Base-by-base conservation (phyloP, 345 rosid genomes). In the Acer campestre region DNA sequence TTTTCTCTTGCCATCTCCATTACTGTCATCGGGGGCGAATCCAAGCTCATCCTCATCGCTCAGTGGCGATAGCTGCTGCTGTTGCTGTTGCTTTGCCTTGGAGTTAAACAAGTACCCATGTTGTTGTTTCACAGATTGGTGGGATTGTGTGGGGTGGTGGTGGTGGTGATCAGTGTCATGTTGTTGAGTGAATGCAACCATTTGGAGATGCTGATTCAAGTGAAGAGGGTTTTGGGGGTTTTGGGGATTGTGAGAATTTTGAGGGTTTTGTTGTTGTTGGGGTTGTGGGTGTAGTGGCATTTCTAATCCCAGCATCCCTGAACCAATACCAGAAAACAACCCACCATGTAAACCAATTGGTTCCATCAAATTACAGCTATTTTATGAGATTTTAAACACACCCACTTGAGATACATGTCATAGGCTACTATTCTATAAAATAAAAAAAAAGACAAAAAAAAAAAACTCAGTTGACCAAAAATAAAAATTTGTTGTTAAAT, bases 31-130 rank as follows among this genome's bases (percentile, higher is more conserved):
- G 0, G 84, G 89, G 78, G 82, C 55, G 23, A 85, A 84, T 18
- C 88, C 89, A 55, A 84, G 91, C 18, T 95, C 98, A 51, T 95
- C 99, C 8, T 95, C 98, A 63, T 87, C 92, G 68, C 93, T 96
- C 2, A 81, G 71, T 2, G 97, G 89, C 35, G 95, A 87, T 2
- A 71, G 68, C 68, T 88, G 93, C 46, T 87, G 92, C 61, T 89
- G 46, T 7, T 42, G 46, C 55, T 77, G 72, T 67, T 87, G 92
- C 61, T 89, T 91, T 18, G 88, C 53, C 62, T 88, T 90, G 6
- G 94, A 61, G 22, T 81, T 71, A 71, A 69, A 86, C 6, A 88
- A 81, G 77, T 77, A 87, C 4, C 81, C 77, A 25, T 23, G 77
- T 86, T 35, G 38, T 35, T 35, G 83, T 55, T 88, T 90, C 2